A percentile compares a stretch with the other conserved stretches of the same genome.
phyloP scores from a whole-genome alignment of 805 yeast species.

The Candida ovalis region DNA sequence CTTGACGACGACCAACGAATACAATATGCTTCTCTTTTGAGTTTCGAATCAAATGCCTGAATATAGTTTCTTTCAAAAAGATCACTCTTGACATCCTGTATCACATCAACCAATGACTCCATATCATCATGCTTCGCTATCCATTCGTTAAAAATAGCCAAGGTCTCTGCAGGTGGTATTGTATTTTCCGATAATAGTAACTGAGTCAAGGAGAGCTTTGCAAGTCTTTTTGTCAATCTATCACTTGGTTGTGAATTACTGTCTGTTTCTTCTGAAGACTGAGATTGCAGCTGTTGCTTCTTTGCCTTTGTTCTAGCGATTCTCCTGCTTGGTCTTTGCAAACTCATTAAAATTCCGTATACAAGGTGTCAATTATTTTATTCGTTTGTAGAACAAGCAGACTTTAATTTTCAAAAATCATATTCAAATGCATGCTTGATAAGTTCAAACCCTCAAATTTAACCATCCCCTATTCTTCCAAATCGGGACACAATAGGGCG shows the following conservation, averaged over 20 bases:
- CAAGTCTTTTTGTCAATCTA: conserved; percentile 1
- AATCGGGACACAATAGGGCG: conserved; percentile 1
- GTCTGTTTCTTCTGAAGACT: conserved; percentile 23
- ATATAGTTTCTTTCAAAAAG: conserved; percentile 68
- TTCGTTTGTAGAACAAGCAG: background rate
- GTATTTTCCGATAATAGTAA: conserved; percentile 24
- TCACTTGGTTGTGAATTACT: conserved; percentile 1
- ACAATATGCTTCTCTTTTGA: conserved; percentile 70
- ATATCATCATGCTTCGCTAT: conserved; percentile 28
- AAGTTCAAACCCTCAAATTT: background rate
- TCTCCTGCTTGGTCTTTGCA: conserved; percentile 30
- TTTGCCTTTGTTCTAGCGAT: conserved; percentile 30
- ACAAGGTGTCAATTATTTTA: background rate
- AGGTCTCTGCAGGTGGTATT: conserved; percentile 33
- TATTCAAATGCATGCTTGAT: background rate
- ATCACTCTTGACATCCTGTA: conserved; percentile 69
- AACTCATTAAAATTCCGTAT: background rate
- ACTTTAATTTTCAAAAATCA: too few relatives aligned
- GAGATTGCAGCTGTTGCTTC: conserved; percentile 15
- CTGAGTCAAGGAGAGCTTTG: conserved; percentile 1
- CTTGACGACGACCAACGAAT: conserved; percentile 86
- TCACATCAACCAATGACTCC: conserved; percentile 36
- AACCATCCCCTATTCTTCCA: conserved; percentile 8
- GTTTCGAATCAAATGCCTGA: conserved; percentile 61
- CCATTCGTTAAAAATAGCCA: conserved; percentile 31